Base-by-base conservation (phyloP, 163 green algal species). In the Botryococcus braunii region DNA sequence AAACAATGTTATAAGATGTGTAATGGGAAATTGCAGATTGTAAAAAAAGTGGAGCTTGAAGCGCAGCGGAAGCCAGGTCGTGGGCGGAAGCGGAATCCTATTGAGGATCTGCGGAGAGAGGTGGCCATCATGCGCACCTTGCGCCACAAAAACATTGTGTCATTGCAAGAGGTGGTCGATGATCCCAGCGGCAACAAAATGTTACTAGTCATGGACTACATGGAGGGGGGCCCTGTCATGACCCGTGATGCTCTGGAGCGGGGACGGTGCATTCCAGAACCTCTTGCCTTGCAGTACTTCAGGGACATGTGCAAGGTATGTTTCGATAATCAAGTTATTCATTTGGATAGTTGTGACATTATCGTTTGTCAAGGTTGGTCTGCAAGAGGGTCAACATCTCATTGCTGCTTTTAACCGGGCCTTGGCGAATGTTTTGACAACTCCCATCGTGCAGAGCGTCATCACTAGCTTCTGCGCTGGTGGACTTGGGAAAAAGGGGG, bases 201-300 rank as follows among this genome's bases (percentile, higher is more conserved):
- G 65, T 79, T 92, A 66, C 79, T 96, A 58, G 84, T 96, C 35
- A 91, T 94, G 86, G 86, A 92, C 62, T 93, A 91, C 72, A 82
- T 88, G 61, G 86, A 93, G 69, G 86, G 88, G 0, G 88, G 88
- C 23, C 85, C 87, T 2, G 81, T 92, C 38, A 79, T 92, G 66
- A 86, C 82, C 3, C 69, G 87, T 1, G 78, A 80, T 65, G 78
- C 77, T n/a, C 81, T 93, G 60, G 85, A 86, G 58, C 65, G 72
- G 63, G 73, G 77, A 21, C 70, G 83, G 38, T 48, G 79, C 58
- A 71, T 95, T 17, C 79, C 85, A 2, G 88, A 95, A 69, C 50
- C 72, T 8, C 68, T 92, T 4, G 85, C 85, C 11, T 69, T 79
- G 39, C 67, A 79, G 52, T 89, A 90, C 77, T 90, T 92, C 72